Base-by-base conservation (phyloP, 73 alveolate genomes). In the Symbiodinium natans region DNA sequence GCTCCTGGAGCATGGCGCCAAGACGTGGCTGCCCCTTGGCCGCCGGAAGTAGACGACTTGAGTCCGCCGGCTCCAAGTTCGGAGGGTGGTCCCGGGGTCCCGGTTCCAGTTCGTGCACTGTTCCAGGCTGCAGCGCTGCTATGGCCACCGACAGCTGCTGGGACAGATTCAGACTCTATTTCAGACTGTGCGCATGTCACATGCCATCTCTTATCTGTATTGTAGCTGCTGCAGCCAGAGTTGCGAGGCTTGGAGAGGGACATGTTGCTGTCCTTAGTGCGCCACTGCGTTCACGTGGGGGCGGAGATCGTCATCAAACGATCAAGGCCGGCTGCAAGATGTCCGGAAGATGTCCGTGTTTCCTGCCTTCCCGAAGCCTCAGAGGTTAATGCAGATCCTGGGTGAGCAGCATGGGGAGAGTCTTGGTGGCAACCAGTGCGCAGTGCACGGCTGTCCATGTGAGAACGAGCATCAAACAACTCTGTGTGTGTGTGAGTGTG, bases 241-340 rank as follows among this genome's bases (percentile, higher is more conserved):
- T n/a, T n/a, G 10, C 36, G 21, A 88, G 95, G 95, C 43, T 31
- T 88, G 42, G 86, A 88, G 31, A 85, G 95, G 25, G 95, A 88
- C 21, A 54, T 27, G 73, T 83, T 88, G 42, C 85, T 88, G 43
- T 63, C 71, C 43, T 40, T 88, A 48, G 86, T 88, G 48, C 95
- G 95, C 9, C 71, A 88, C 39, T 23, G 86, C 46, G 73, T 88
- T 36, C 95, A 88, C 46, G 86, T 88, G 34, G 48, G 71, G 17
- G 95, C 95, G 34, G 95, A 88, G 33, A 52, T 52, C 71, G 71
- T 52, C 71, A 52, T 52, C 71, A 52, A 52, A 29, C 71, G 71
- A 52, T 52, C 71, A 8, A 52, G 31, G 71, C 71, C n/a, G 71
- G n/a, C 23, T 29, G 3, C 15, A 52, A 29, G 71, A 52, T 52